A percentile compares a stretch with the other conserved stretches of the same genome.
These are phyloP conservation scores for Euphorbia schlechtendalii DNA, from an alignment of 441 rosid species.

Conservation along the genomic window DNA sequence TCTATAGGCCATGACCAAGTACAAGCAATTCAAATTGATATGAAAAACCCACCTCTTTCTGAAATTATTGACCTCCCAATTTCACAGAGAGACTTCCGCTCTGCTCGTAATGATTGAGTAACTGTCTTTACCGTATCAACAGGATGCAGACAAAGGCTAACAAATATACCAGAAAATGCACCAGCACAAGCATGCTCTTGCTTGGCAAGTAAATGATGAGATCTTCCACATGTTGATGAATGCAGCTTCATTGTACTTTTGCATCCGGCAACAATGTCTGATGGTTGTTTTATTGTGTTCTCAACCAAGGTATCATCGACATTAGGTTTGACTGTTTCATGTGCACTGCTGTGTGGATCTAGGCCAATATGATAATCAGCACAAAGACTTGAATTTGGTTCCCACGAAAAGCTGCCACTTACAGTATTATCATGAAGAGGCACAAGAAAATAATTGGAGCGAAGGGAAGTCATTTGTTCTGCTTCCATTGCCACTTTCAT, in stretches of 20 bases:
- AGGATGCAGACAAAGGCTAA: slow-evolving; percentile 91
- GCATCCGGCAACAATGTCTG: slow-evolving; percentile 17
- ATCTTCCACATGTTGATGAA: slow-evolving; percentile 26
- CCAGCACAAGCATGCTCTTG: slow-evolving; percentile 90
- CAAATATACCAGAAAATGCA: slow-evolving; percentile 72
- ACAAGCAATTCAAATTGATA: slow-evolving; percentile 11
- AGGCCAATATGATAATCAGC: slow-evolving; percentile 29
- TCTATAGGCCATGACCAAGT: slow-evolving; percentile 5
- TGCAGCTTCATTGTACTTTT: slow-evolving; percentile 19
- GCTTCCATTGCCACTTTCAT: slow-evolving; percentile 9
- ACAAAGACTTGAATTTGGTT: slow-evolving; percentile 23
- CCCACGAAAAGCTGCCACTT: slow-evolving; percentile 17
- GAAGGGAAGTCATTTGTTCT: slow-evolving; percentile 23
- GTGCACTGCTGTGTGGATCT: slow-evolving; percentile 22
- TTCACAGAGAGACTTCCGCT: slow-evolving; percentile 52
- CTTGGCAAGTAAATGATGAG: slow-evolving; percentile 43
- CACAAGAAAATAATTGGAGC: slow-evolving; percentile 34
- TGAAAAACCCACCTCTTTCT: slow-evolving; percentile 56
- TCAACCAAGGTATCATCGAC: slow-evolving; percentile 19
- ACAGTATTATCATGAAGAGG: slow-evolving; percentile 20
- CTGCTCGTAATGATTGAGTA: slow-evolving; percentile 59
- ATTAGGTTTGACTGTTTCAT: slow-evolving; percentile 13
- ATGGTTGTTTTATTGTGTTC: slow-evolving; percentile 23
- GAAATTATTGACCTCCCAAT: slow-evolving; percentile 75
- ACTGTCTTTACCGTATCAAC: slow-evolving; percentile 84